phyloP scores from a whole-genome alignment of 108 stramenopile species.

The Cyclotella distinguenda region DNA sequence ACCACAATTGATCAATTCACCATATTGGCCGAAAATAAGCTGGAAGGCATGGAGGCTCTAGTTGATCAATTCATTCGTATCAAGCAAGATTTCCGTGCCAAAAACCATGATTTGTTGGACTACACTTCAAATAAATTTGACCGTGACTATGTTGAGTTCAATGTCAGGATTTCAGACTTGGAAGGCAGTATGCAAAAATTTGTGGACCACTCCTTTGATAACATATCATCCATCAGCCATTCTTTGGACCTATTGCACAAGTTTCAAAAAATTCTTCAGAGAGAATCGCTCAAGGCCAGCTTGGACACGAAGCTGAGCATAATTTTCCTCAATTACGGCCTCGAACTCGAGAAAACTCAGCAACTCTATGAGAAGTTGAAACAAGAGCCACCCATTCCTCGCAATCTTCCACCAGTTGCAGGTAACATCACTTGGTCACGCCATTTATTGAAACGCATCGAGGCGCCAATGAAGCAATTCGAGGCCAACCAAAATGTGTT shows the following conservation, averaged over 20 bases:
- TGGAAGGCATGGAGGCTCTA: slow-evolving; percentile 89
- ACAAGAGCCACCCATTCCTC: slow-evolving; percentile 85
- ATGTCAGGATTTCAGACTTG: slow-evolving; percentile 74
- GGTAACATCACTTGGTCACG: slow-evolving; percentile 90
- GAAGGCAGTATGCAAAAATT: slow-evolving; percentile 82
- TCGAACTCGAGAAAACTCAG: slow-evolving; percentile 90
- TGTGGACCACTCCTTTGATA: slow-evolving; percentile 89
- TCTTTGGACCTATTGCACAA: slow-evolving; percentile 80
- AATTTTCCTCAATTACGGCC: slow-evolving; percentile 90
- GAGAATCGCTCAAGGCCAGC: slow-evolving; percentile 83
- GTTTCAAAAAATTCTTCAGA: slow-evolving; percentile 84
- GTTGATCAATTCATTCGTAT: slow-evolving; percentile 76
- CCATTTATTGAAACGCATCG: slow-evolving; percentile 89
- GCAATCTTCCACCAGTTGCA: slow-evolving; percentile 88
- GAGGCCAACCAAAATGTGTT: slow-evolving; percentile 77
- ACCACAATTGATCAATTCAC: slow-evolving; percentile 87
- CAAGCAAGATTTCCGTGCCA: slow-evolving; percentile 72
- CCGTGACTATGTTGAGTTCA: slow-evolving; percentile 91
- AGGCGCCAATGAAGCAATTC: slow-evolving; percentile 91
- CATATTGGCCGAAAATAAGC: slow-evolving; percentile 70
- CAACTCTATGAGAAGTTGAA: slow-evolving; percentile 91
- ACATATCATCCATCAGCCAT: slow-evolving; percentile 83
- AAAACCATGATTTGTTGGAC: slow-evolving; percentile 85
- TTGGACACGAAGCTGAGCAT: slow-evolving; percentile 87
- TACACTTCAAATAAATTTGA: slow-evolving; percentile 89